phyloP scores from a whole-genome alignment of 2,329 filamentous ascomycete species.

The Aspergillus costaricaensis region DNA sequence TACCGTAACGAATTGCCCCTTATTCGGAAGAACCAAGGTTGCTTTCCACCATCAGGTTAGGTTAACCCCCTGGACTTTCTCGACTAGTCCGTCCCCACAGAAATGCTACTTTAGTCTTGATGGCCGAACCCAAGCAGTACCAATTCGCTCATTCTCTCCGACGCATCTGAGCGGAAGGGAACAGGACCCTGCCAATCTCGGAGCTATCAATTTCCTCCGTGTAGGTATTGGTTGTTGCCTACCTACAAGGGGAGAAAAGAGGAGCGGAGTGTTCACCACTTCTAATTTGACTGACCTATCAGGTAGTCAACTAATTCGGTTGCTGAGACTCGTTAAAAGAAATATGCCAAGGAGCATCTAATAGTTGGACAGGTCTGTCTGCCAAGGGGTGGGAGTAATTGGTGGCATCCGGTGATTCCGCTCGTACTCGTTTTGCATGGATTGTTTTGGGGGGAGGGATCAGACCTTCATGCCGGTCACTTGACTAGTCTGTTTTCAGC shows the following conservation, averaged over 20 bases:
- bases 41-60: no score
- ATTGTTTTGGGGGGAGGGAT: not conserved
- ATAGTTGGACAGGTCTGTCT: not conserved
- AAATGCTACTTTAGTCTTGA: not conserved
- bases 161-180: not conserved
- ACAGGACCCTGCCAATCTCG: slow-evolving; percentile 3
- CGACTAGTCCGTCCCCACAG: not conserved
- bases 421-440: not conserved
- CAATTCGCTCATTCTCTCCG: not conserved
- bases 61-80: not conserved
- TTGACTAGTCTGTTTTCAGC: not conserved
- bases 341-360: no score
- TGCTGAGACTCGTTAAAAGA: no score
- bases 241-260: no score
- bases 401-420: not conserved
- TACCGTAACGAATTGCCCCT: not conserved
- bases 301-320: not conserved
- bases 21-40: not conserved
- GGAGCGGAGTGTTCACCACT: not conserved
- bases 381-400: not conserved
- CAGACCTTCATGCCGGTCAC: not conserved
- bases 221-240: not conserved
- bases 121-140: not conserved
- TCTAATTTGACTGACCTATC: not conserved
- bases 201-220: not conserved